phyloP scores from a whole-genome alignment of 805 yeast species.

The Cyberlindnera mrakii region DNA sequence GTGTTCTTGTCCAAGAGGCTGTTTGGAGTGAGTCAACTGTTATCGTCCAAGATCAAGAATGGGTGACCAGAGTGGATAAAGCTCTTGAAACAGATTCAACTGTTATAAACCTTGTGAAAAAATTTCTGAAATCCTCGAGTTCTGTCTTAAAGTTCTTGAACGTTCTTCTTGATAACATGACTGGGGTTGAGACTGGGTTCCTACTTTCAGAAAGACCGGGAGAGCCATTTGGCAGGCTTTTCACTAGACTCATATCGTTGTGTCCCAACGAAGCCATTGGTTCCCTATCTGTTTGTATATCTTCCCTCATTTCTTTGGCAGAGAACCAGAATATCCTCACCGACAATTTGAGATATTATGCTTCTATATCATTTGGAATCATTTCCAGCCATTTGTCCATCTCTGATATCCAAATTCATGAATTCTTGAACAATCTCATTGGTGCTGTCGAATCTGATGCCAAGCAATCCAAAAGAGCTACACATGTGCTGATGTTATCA shows the following conservation, averaged over 20 bases:
- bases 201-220: conserved; percentile 19
- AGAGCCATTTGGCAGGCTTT: conserved; percentile 30
- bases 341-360: conserved; percentile 26
- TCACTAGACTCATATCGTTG: conserved; percentile 21
- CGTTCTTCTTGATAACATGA: conserved; percentile 29
- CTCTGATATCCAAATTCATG: conserved; percentile 5
- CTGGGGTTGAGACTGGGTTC: conserved; percentile 13
- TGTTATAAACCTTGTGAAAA: conserved; percentile 32
- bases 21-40: conserved; percentile 45
- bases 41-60: conserved; percentile 63
- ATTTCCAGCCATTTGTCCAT: conserved; percentile 37
- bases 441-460: background rate
- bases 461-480: background rate
- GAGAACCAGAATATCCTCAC: conserved; percentile 12
- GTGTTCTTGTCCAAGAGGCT: conserved; percentile 62
- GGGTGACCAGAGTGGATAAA: conserved; percentile 64
- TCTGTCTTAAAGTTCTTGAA: background rate
- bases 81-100: conserved; percentile 56
- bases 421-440: conserved; percentile 7
- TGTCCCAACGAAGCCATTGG: conserved; percentile 12
- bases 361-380: conserved; percentile 43
- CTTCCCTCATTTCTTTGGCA: conserved; percentile 22
- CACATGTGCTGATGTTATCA: conserved; percentile 28
- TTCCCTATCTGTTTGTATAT: conserved; percentile 12
- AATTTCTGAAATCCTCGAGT: conserved; percentile 18